Evolutionary conservation across 2,329 filamentous ascomycete species (phyloP), one percentile per base, ranked within the genome.

Genomic region (Leptoxyphium fumago): DNA sequence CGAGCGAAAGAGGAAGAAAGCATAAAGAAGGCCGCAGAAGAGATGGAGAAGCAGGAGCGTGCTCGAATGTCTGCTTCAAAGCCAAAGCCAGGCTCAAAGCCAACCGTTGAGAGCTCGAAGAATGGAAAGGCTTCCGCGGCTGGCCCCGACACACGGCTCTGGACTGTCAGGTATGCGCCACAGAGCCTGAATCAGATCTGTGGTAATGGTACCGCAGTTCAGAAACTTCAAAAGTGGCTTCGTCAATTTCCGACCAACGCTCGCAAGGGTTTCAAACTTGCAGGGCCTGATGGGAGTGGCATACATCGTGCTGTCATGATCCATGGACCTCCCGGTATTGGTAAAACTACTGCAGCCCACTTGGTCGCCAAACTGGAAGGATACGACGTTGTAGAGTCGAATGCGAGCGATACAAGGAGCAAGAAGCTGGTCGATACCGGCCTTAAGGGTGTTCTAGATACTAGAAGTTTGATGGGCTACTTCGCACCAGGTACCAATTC

Each of bases 271-370:
- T 98, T 98, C 64, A 82, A 87, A 60, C 77, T 80, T 55, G 77
- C 79, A 46, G 91, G 91, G 1, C 73, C 82, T 9, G 88, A 96
- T 62, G 91, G 88, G 1, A 80, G 80, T 60, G 89, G 89, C 29
- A 73, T 74, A 0, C 84, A 82, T 55, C 80, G 91, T 50, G 85
- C 89, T n/a, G 80, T 96, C 51, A 94, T 96, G 60, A 81, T 98
- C 44, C 88, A 93, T 52, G 91, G 91, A 0, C 89, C 91, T 13
- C 91, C 91, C 28, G 91, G 91, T 14, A 94, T 98, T 52, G 91
- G 91, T 53, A 98, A 98, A 66, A 98, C 91, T 2, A 98, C 91
- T 29, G 86, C 93, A 41, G 91, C 91, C 18, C 91, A 98, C 67
- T 71, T 98, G 28, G 85, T 94, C 13, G 89, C 91, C 1, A 93